These are phyloP conservation scores for Beauveria brongniartii DNA, from an alignment of 2,329 filamentous ascomycete genomes.

Conservation along the genomic window DNA sequence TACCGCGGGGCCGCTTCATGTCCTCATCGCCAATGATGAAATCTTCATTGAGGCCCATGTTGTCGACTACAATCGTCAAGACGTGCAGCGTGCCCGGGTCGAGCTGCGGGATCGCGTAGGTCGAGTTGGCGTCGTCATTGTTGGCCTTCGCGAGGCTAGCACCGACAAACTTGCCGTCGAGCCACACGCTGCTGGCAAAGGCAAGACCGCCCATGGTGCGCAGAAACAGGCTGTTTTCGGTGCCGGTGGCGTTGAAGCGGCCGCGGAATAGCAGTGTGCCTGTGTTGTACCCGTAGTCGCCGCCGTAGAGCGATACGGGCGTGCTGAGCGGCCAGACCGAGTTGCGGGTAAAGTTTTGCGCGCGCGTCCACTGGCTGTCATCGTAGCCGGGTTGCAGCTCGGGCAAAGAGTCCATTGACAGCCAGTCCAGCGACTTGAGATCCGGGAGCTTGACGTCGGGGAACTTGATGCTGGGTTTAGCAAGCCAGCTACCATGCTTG, in stretches of 20 bases:
- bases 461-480: background rate
- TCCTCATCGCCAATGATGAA: slow-evolving; percentile 45
- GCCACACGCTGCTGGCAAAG: slow-evolving; percentile 56
- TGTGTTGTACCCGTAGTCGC: slow-evolving; percentile 63
- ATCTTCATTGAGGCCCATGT: slow-evolving; percentile 60
- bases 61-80: slow-evolving; percentile 59
- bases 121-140: slow-evolving; percentile 40
- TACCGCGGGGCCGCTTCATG: slow-evolving; percentile 51
- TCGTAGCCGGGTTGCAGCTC: slow-evolving; percentile 15
- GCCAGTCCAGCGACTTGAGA: slow-evolving; percentile 3
- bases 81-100: slow-evolving; percentile 43
- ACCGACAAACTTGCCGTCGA: slow-evolving; percentile 52
- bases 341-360: slow-evolving; percentile 22
- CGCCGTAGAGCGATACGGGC: slow-evolving; percentile 54
- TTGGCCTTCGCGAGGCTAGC: slow-evolving; percentile 49
- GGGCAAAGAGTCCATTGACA: slow-evolving; percentile 17
- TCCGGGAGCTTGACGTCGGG: slow-evolving; percentile 1
- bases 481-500: slow-evolving; percentile 34
- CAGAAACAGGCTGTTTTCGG: slow-evolving; percentile 46
- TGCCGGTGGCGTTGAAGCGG: slow-evolving; percentile 51
- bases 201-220: slow-evolving; percentile 55
- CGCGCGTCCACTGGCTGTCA: slow-evolving; percentile 38
- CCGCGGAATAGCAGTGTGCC: slow-evolving; percentile 59
- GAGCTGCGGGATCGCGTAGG: slow-evolving; percentile 46
- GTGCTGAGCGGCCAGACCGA: slow-evolving; percentile 37